Evolutionary conservation across 192 early-diverging fungal genomes (phyloP).

Genomic region (Backusella morwellensis): DNA sequence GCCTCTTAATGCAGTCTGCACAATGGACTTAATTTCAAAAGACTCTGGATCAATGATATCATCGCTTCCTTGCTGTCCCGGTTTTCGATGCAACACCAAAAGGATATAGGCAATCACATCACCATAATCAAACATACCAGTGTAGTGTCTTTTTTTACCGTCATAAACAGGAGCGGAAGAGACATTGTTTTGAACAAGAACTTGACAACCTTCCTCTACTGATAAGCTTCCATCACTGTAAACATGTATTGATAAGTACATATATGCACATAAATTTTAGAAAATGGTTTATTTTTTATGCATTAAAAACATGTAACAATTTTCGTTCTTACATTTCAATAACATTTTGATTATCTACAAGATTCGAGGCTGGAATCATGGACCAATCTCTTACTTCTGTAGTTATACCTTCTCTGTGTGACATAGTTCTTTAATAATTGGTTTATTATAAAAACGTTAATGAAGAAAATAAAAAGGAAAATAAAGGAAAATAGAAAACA

Average conservation of each 20-base stretch:
- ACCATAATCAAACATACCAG: slow-evolving; percentile 87
- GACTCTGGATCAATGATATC: slow-evolving; percentile 21
- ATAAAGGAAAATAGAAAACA: neutral
- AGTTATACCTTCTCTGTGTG: slow-evolving; percentile 17
- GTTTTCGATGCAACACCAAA: slow-evolving; percentile 53
- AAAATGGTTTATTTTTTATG: neutral
- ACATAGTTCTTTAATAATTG: neutral
- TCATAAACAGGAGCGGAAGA: slow-evolving; percentile 77
- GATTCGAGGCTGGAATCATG: slow-evolving; percentile 53
- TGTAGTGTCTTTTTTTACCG: slow-evolving; percentile 36
- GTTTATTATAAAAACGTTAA: neutral
- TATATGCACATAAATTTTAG: neutral
- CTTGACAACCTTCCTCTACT: slow-evolving; percentile 70
- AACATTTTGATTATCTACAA: slow-evolving; percentile 62
- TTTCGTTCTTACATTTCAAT: slow-evolving; percentile 56
- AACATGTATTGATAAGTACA: neutral
- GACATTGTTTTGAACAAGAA: slow-evolving; percentile 69
- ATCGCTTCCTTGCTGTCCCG: slow-evolving; percentile 13
- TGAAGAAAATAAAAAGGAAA: neutral
- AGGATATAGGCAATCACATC: slow-evolving; percentile 79
- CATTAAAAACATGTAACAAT: neutral
- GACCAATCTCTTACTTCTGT: slow-evolving; percentile 54
- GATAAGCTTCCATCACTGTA: slow-evolving; percentile 51
- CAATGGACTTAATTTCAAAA: slow-evolving; percentile 55
- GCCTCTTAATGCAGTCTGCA: slow-evolving; percentile 45